Percentiles rank a stretch among this genome's conserved stretches.
These are phyloP conservation scores for Rhizoctonia solani DNA, from an alignment of 1,284 basidiomycete species.

Conservation along the genomic window DNA sequence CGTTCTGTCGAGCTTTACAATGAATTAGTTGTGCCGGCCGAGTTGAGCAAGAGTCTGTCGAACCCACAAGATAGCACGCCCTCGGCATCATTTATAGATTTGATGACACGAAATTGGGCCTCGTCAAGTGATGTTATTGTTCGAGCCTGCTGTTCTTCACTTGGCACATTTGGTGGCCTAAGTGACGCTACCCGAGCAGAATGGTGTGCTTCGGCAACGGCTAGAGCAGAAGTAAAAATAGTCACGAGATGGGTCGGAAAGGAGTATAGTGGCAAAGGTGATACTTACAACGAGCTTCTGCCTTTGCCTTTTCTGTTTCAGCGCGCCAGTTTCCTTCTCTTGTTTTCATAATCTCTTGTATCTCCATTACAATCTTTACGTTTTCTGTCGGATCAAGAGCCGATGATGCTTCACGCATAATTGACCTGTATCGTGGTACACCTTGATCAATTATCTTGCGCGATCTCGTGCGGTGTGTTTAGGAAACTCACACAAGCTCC, in stretches of 20 bases:
- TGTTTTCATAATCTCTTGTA: conserved; percentile 28
- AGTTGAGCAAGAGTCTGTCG: conserved; percentile 3
- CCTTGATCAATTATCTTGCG: not conserved
- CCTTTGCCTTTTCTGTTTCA: not conserved
- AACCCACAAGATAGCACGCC: conserved; percentile 18
- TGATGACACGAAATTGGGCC: conserved; percentile 35
- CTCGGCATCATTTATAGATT: conserved; percentile 38
- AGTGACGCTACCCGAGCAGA: conserved; percentile 28
- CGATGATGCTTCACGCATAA: conserved; percentile 20
- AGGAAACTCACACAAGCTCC: conserved; percentile 29
- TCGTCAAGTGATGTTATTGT: conserved; percentile 35
- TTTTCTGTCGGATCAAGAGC: conserved; percentile 11
- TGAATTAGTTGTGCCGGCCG: not conserved
- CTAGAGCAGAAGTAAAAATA: not conserved
- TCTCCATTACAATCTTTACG: conserved; percentile 15
- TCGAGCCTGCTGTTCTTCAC: conserved; percentile 34
- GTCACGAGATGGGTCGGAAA: not conserved
- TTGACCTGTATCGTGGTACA: not conserved
- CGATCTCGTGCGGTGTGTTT: not conserved
- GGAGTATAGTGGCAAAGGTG: not conserved
- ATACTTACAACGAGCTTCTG: conserved; percentile 15
- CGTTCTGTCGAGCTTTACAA: conserved; percentile 30
- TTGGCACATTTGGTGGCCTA: conserved; percentile 35
- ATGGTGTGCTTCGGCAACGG: conserved; percentile 16
- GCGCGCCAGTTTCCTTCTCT: conserved; percentile 16